Evolutionary conservation across 371 early-diverging fungal genomes (phyloP), one percentile per base, ranked within the genome.

Genomic region (Apophysomyces trapeziformis): DNA sequence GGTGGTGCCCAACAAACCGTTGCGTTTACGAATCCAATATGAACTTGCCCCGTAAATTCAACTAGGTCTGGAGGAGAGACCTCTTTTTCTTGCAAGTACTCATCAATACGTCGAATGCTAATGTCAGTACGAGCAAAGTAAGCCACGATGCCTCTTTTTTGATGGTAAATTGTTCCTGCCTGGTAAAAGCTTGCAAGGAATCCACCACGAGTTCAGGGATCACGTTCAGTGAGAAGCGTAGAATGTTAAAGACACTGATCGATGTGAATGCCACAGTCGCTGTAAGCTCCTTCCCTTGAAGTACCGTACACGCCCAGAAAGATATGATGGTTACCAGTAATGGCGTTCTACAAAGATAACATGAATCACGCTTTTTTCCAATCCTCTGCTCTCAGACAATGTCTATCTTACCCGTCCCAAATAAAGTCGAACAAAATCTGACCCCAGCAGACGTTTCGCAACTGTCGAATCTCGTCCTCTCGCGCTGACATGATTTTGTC

Each of bases 261-360:
- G 86, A 71, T 0, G 89, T 87, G 37, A 89, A 89, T 0, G 89
- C 89, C 21, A 86, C 74, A 5, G 87, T 73, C 0, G 89, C 82
- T 0, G 87, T 85, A 18, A 89, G 69, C 21, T 76, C 65, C 21
- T 83, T 76, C 14, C 85, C 83, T 38, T 84, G 75, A n/a, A 89
- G 41, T 65, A 73, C 82, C 43, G 85, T 83, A 57, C 82, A 88
- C n/a, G 82, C 78, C 65, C 77, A 78, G 65, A 88, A 83, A 35
- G 83, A 79, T 7, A 78, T 66, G 7, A 85, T 14, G 16, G 84
- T 83, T 6, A 89, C 83, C 6, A 87, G 46, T 32, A 85, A 71
- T 18, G 89, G 87, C 0, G 85, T 77, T 5, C 78, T 76, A 62
- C 5, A 21, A 43, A 9, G 46, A 16, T 18, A n/a, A 21, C 2